Conservation (phyloP, 1,284 basidiomycete species). For the Fomitopsis palustris region DNA sequence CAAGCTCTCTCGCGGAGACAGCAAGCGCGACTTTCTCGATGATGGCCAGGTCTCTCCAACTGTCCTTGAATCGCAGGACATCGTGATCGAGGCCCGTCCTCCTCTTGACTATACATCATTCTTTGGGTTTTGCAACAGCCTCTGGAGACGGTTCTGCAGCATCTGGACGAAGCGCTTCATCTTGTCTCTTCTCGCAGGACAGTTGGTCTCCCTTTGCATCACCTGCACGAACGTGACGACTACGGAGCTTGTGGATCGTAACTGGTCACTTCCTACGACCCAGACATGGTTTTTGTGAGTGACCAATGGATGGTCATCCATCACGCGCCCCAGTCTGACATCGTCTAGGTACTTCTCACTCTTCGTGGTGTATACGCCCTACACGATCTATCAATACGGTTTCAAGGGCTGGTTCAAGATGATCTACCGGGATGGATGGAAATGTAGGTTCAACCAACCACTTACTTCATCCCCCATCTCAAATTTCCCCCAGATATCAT, state of each 20-base stretch:
- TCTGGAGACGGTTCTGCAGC: constrained; percentile 59
- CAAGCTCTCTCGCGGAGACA: constrained; percentile 7
- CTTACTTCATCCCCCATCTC: neutral
- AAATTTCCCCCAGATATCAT: constrained; percentile 53
- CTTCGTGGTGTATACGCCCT: constrained; percentile 75
- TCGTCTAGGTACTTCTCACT: constrained; percentile 69
- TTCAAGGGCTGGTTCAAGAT: constrained; percentile 75
- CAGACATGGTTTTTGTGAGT: constrained; percentile 80
- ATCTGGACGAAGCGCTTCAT: constrained; percentile 73
- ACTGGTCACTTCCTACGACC: constrained; percentile 75
- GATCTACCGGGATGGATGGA: constrained; percentile 76
- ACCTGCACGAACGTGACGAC: constrained; percentile 84
- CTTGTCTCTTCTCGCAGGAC: constrained; percentile 69
- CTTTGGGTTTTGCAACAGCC: constrained; percentile 45
- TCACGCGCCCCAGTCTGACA: neutral
- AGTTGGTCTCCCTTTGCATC: constrained; percentile 80
- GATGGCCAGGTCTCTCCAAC: constrained; percentile 8
- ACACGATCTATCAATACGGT: constrained; percentile 83
- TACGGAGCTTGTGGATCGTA: constrained; percentile 65
- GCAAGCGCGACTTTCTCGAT: constrained; percentile 15
- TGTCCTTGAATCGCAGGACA: constrained; percentile 2
- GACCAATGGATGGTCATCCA: neutral
- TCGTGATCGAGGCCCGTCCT: constrained; percentile 28
- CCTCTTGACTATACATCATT: constrained; percentile 63
- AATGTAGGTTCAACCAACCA: constrained; percentile 49